Evolutionary conservation across 2,329 filamentous ascomycete genomes (phyloP).

Genomic region (Aureobasidium sp.): DNA sequence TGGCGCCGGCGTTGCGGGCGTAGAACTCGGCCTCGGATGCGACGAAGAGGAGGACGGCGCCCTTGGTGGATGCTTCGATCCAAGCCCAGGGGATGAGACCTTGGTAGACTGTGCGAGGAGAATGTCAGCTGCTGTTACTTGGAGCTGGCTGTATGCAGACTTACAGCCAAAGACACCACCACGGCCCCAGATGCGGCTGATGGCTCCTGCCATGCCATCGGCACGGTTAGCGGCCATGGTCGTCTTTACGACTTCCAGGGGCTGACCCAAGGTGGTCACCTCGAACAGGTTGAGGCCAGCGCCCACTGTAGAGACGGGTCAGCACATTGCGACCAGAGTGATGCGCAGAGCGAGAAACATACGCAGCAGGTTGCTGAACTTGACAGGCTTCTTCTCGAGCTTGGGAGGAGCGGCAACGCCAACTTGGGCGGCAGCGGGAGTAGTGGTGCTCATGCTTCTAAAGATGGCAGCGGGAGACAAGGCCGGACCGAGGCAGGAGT

Average conservation of each 20-base stretch:
- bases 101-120: constrained; percentile 72
- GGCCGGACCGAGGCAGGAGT: constrained; percentile 97
- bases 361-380: constrained; percentile 96
- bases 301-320: constrained; percentile 48
- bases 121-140: constrained; percentile 1
- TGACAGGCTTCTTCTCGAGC: constrained; percentile 98
- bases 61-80: constrained; percentile 99
- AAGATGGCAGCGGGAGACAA: constrained; percentile 31
- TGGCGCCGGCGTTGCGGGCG: constrained; percentile 68
- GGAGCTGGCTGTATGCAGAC: constrained; percentile 31
- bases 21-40: constrained; percentile 97
- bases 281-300: constrained; percentile 95
- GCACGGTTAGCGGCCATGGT: constrained; percentile 97
- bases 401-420: constrained; percentile 45
- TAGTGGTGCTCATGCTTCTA: constrained; percentile 43
- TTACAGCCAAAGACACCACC: constrained; percentile 90
- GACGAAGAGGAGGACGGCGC: constrained; percentile 96
- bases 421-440: constrained; percentile 33
- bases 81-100: constrained; percentile 99
- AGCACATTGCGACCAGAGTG: constrained; percentile 1
- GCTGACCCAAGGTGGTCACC: constrained; percentile 65
- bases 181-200: constrained; percentile 83
- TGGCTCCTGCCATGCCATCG: constrained; percentile 74
- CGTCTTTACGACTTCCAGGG: constrained; percentile 97
- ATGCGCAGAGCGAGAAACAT: constrained; percentile 26